Conservation (phyloP, 164 flowering plant genomes). For the Litsea cubeba region DNA sequence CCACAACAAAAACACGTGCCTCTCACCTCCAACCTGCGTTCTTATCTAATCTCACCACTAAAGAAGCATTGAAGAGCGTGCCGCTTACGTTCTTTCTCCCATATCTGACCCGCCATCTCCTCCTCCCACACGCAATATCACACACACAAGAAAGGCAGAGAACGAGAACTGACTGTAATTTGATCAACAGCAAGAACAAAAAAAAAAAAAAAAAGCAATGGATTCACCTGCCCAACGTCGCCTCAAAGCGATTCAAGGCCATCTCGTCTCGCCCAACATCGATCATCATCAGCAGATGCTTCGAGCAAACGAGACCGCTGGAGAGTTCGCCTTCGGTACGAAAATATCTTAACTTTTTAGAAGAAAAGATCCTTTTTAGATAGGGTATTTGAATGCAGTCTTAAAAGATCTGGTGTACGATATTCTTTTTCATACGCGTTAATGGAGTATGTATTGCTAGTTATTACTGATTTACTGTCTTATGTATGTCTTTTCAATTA, state of each 20-base stretch:
- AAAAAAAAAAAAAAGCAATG: not conserved
- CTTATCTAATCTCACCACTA: no score
- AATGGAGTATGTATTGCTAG: not conserved
- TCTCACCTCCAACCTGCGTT: no score
- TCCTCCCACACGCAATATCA: not conserved
- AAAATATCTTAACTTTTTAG: not conserved
- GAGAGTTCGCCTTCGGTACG: not conserved
- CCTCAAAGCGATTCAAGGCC: not conserved
- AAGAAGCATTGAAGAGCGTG: not conserved
- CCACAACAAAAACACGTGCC: no score
- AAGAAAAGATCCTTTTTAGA: no score
- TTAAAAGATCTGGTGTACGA: no score
- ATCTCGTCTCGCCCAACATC: not conserved
- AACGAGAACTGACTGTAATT: not conserved
- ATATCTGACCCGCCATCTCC: not conserved
- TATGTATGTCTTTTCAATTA: not conserved
- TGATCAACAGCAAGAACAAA: not conserved
- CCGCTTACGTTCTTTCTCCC: not conserved
- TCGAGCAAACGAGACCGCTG: slow-evolving; percentile 1
- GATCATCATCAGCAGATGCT: not conserved
- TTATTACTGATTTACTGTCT: not conserved
- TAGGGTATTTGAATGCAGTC: not conserved
- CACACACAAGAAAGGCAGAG: not conserved
- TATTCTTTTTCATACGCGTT: not conserved
- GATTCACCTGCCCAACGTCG: not conserved